Conservation (phyloP, 805 yeast species). For the Lachancea lanzarotensis region DNA sequence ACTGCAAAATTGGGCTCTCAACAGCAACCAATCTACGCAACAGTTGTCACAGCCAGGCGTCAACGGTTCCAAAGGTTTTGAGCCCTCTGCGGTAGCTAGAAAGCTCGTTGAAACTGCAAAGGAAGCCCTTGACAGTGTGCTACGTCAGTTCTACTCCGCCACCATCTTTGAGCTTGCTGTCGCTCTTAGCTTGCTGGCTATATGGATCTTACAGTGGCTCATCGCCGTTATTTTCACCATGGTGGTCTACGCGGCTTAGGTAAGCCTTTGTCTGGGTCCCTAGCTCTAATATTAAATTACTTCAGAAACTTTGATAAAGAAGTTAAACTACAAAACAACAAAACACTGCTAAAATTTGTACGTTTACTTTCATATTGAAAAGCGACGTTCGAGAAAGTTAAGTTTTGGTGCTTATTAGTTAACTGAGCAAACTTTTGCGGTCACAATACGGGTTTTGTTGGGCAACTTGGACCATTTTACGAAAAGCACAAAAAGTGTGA, state of each 20-base stretch:
- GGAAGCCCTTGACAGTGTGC: constrained; percentile 8
- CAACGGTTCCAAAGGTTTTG: constrained; percentile 13
- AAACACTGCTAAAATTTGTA: too few relatives aligned
- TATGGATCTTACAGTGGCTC: constrained; percentile 45
- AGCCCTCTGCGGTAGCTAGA: neutral
- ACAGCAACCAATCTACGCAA: constrained; percentile 8
- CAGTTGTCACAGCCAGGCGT: neutral
- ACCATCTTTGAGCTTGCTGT: constrained; percentile 43
- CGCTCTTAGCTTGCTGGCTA: constrained; percentile 36
- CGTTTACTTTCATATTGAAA: too few relatives aligned
- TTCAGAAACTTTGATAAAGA: too few relatives aligned
- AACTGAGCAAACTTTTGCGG: too few relatives aligned
- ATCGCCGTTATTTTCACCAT: constrained; percentile 27
- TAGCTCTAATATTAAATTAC: too few relatives aligned
- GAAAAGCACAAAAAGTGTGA: too few relatives aligned
- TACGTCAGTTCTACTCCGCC: constrained; percentile 29
- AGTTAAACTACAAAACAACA: too few relatives aligned
- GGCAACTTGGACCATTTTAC: too few relatives aligned
- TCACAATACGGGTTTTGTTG: too few relatives aligned
- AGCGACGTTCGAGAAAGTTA: too few relatives aligned
- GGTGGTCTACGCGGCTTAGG: neutral
- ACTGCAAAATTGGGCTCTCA: neutral
- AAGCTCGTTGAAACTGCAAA: constrained; percentile 1
- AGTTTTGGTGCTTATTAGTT: too few relatives aligned
- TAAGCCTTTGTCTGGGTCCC: neutral